Evolutionary conservation across 192 early-diverging fungal species (phyloP).

Genomic region (Entomortierella parvispora): DNA sequence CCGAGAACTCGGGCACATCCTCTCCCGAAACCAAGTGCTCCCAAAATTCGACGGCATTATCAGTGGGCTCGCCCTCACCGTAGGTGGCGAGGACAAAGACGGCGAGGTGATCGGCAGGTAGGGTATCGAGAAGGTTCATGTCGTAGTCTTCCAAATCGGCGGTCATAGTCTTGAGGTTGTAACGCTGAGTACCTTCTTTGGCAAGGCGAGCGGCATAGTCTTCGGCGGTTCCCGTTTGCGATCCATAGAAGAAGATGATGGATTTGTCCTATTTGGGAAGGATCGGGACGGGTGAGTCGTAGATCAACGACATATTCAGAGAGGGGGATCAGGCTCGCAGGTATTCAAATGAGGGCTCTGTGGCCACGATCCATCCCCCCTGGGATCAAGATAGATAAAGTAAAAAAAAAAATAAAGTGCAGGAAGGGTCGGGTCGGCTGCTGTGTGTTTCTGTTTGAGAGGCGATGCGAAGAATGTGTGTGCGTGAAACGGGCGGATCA

Average conservation of each 20-base stretch:
- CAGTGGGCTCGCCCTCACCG: constrained; percentile 98
- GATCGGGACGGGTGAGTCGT: no score
- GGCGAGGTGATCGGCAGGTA: constrained; percentile 75
- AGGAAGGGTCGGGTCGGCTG: background rate
- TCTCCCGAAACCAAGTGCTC: constrained; percentile 79
- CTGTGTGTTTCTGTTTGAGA: no score
- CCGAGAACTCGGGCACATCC: constrained; percentile 73
- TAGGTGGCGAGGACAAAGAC: constrained; percentile 98
- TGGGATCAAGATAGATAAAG: background rate
- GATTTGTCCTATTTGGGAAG: constrained; percentile 66
- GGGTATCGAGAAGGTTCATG: constrained; percentile 79
- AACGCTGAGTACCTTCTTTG: constrained; percentile 83
- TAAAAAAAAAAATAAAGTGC: background rate
- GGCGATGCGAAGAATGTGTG: no score
- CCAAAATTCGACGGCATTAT: constrained; percentile 96
- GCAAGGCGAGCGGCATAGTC: constrained; percentile 93
- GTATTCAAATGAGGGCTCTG: background rate
- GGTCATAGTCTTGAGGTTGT: constrained; percentile 78
- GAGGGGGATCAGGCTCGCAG: no score
- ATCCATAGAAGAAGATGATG: constrained; percentile 93
- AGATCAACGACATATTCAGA: constrained; percentile 3
- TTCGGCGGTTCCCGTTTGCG: constrained; percentile 99
- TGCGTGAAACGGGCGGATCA: no score
- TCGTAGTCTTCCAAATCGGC: constrained; percentile 94
- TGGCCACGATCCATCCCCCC: background rate